Conservation (phyloP, 2,329 filamentous ascomycete genomes). For the Clonostachys byssicola region DNA sequence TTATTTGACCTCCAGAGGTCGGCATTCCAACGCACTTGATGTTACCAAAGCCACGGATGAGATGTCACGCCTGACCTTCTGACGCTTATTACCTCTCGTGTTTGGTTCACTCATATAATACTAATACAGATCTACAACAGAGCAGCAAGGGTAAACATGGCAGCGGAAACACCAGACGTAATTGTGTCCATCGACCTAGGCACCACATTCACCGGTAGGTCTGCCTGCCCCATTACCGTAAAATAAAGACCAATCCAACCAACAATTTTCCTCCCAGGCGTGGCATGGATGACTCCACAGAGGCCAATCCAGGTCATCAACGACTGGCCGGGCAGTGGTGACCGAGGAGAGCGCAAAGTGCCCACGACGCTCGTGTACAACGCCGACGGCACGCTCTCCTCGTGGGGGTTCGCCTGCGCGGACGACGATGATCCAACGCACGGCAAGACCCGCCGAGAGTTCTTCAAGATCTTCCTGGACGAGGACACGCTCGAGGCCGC, state of each 20-base stretch:
- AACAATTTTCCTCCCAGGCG: conserved; percentile 13
- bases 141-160: conserved; percentile 2
- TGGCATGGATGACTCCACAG: conserved; percentile 29
- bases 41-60: no score
- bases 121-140: no score
- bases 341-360: conserved; percentile 50
- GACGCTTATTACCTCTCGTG: no score
- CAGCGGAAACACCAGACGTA: conserved; percentile 24
- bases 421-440: conserved; percentile 31
- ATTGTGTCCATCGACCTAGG: conserved; percentile 38
- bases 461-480: conserved; percentile 54
- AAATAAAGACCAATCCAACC: neutral
- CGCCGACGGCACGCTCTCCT: conserved; percentile 30
- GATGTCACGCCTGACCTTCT: no score
- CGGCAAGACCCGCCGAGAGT: conserved; percentile 34
- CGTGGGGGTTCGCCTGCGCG: conserved; percentile 49
- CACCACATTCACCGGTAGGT: conserved; percentile 38
- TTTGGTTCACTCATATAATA: no score
- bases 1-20: no score
- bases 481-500: conserved; percentile 33
- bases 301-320: conserved; percentile 39
- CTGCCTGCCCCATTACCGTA: neutral
- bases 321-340: conserved; percentile 49
- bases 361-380: conserved; percentile 47
- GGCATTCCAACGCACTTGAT: no score